Percentiles rank a stretch among this genome's conserved stretches.
Conservation (phyloP, 176 grass and related monocot genomes). For the Carex cristatella region DNA sequence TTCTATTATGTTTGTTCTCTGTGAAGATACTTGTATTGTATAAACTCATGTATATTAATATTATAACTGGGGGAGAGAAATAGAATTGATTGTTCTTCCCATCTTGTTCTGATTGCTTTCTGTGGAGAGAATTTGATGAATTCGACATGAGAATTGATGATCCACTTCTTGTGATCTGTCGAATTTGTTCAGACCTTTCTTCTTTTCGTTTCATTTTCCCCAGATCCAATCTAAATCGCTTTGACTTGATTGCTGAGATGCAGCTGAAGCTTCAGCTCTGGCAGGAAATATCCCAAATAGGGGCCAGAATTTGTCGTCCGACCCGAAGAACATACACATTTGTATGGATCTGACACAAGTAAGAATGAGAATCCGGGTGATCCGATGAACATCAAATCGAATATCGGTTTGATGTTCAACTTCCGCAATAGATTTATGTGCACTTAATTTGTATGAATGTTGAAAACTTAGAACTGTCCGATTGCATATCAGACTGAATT, state of each 20-base stretch:
- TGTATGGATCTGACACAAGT: no score
- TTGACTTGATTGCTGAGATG: no score
- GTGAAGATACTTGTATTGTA: neutral
- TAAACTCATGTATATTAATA: neutral
- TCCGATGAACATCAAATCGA: no score
- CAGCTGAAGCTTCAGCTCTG: neutral
- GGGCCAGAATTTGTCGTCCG: neutral
- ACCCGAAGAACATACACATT: neutral
- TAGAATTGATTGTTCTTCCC: slow-evolving; percentile 12
- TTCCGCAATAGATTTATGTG: no score
- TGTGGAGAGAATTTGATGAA: neutral
- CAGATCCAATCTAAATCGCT: neutral
- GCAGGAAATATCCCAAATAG: neutral
- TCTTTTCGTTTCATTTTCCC: neutral
- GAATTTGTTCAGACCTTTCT: neutral
- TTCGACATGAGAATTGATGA: neutral
- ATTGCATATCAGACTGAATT: no score
- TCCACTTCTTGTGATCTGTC: neutral
- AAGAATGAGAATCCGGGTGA: no score
- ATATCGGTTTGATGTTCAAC: no score
- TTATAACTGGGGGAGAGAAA: neutral
- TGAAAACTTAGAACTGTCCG: no score
- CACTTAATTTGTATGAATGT: no score
- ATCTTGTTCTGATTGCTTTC: neutral
- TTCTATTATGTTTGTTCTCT: neutral